These are phyloP conservation scores for Fusarium goolgardi DNA, from an alignment of 2,329 filamentous ascomycete species.

Conservation along the genomic window DNA sequence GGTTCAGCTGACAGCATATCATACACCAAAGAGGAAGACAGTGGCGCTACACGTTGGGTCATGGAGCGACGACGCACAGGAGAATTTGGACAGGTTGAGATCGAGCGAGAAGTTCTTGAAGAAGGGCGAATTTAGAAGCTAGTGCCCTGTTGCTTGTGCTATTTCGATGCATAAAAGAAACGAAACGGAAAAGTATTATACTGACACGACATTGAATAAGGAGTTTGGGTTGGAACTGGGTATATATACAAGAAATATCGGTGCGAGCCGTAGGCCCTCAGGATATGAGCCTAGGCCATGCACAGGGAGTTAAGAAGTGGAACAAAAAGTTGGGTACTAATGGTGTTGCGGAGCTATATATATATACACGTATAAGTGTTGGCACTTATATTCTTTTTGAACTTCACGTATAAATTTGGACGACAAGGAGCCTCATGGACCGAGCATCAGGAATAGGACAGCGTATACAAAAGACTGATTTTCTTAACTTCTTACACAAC, in stretches of 20 bases:
- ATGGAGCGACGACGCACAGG: constrained; percentile 74
- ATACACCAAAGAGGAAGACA: constrained; percentile 73
- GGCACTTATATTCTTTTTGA: constrained; percentile 9
- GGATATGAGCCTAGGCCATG: constrained; percentile 4
- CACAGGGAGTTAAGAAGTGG: constrained; percentile 5
- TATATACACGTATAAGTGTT: not conserved
- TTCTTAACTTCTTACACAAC: not conserved
- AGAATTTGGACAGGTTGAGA: constrained; percentile 72
- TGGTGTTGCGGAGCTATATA: constrained; percentile 30
- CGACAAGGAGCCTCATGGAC: constrained; percentile 1
- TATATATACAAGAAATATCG: constrained; percentile 29
- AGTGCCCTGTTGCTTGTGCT: constrained; percentile 3
- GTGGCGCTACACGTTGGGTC: constrained; percentile 72
- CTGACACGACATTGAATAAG: constrained; percentile 22
- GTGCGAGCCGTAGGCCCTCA: constrained; percentile 20
- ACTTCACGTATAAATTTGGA: constrained; percentile 17
- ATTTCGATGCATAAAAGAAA: constrained; percentile 18
- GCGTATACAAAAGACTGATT: constrained; percentile 1
- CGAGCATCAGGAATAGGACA: constrained; percentile 12
- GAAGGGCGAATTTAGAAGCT: constrained; percentile 60
- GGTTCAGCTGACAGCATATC: constrained; percentile 76
- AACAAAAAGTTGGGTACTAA: constrained; percentile 30
- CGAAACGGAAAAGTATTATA: constrained; percentile 12
- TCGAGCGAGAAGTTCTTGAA: constrained; percentile 73
- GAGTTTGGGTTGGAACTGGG: constrained; percentile 34